phyloP scores from a whole-genome alignment of 1,284 basidiomycete species.

The Pyrrhoderma lamaoense region DNA sequence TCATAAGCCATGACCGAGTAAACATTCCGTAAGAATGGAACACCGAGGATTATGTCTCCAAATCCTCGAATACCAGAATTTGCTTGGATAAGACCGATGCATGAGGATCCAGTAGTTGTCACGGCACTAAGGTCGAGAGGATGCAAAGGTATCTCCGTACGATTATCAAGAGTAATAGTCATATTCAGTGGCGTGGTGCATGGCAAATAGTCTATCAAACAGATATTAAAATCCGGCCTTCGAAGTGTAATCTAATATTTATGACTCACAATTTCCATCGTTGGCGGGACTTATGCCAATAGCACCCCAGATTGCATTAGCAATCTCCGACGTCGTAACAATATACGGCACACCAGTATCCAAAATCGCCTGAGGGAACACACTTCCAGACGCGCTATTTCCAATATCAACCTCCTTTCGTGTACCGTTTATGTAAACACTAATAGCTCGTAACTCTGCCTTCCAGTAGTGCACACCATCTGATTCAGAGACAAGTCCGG shows the following conservation, averaged over 20 bases:
- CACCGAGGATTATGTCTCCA: conserved; percentile 64
- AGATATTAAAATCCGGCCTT: conserved; percentile 5
- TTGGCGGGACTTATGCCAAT: conserved; percentile 48
- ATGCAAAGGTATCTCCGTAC: conserved; percentile 51
- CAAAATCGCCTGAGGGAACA: conserved; percentile 52
- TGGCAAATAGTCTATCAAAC: conserved; percentile 53
- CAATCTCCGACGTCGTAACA: conserved; percentile 48
- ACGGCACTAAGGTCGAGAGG: conserved; percentile 58
- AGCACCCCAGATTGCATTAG: conserved; percentile 74
- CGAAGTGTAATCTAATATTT: conserved; percentile 22
- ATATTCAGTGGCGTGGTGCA: conserved; percentile 64
- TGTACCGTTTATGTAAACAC: conserved; percentile 48
- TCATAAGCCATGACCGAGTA: conserved; percentile 68
- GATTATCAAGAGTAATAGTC: conserved; percentile 53
- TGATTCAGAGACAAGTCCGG: conserved; percentile 32
- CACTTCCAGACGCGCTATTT: conserved; percentile 27
- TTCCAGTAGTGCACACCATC: conserved; percentile 53
- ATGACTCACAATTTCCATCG: conserved; percentile 52
- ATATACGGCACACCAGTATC: conserved; percentile 65
- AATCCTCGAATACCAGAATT: conserved; percentile 35
- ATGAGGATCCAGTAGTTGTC: conserved; percentile 36
- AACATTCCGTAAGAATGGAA: conserved; percentile 65
- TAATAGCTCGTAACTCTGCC: conserved; percentile 44
- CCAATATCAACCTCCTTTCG: conserved; percentile 34
- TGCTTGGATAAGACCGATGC: conserved; percentile 60